Conservation (phyloP, 176 grass and related monocot genomes). For the Juncus inflexus region DNA sequence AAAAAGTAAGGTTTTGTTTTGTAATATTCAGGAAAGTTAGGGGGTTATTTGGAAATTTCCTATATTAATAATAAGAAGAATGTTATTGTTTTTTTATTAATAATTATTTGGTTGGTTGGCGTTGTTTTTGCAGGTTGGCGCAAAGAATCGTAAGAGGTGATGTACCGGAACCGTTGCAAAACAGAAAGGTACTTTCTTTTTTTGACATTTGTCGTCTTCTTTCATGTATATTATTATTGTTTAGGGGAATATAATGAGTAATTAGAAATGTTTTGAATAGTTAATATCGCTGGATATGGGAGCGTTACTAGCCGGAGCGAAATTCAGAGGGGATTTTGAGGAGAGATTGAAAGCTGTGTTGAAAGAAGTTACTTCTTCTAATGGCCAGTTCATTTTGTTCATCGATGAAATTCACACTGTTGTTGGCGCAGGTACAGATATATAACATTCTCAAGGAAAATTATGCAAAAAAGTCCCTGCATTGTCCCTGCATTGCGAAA, state of each 20-base stretch:
- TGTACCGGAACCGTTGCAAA: conserved; percentile 87
- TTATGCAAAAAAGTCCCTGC: background rate
- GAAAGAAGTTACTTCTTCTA: conserved; percentile 88
- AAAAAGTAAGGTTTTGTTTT: background rate
- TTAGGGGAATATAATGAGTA: conserved; percentile 9
- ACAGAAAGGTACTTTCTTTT: conserved; percentile 59
- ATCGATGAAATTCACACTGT: conserved; percentile 98
- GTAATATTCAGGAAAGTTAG: background rate
- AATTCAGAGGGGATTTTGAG: conserved; percentile 84
- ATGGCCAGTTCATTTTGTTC: conserved; percentile 93
- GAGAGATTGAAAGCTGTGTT: conserved; percentile 91
- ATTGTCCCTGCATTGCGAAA: too few species aligned
- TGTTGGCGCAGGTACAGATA: conserved; percentile 82
- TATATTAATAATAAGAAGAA: too few species aligned
- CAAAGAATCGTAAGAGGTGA: conserved; percentile 87
- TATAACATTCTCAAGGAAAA: background rate
- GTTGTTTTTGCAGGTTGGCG: conserved; percentile 53
- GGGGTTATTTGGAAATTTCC: too few species aligned
- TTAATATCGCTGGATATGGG: conserved; percentile 98
- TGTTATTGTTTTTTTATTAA: background rate
- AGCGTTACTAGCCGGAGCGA: conserved; percentile 82
- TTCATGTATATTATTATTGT: conserved; percentile 4
- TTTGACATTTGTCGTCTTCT: conserved; percentile 3
- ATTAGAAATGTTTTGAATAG: conserved; percentile 37
- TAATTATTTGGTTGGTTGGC: conserved; percentile 12